phyloP scores from a whole-genome alignment of 108 stramenopile genomes.

The Pseudonitzschia multistriata region DNA sequence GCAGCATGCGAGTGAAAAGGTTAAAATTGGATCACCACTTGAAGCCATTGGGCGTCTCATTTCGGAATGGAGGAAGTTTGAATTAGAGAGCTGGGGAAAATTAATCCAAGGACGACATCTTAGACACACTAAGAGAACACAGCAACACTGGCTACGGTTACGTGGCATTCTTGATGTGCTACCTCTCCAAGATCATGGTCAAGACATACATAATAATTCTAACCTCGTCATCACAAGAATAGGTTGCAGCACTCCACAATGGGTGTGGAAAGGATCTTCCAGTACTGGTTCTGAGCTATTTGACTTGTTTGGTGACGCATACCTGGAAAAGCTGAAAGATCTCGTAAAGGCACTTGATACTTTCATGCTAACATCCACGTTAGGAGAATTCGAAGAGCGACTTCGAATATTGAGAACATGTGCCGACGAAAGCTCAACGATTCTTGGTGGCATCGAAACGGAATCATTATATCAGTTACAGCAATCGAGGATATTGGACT shows the following conservation, averaged over 20 bases:
- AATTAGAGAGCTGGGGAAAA: slow-evolving; percentile 89
- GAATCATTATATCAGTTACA: slow-evolving; percentile 15
- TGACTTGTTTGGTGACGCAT: slow-evolving; percentile 1
- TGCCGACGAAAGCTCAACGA: slow-evolving; percentile 38
- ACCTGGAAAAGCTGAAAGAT: slow-evolving; percentile 34
- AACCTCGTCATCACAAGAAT: neutral
- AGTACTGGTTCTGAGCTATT: slow-evolving; percentile 14
- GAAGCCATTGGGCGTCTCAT: slow-evolving; percentile 73
- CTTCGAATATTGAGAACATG: slow-evolving; percentile 59
- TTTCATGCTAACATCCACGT: slow-evolving; percentile 74
- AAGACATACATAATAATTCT: neutral
- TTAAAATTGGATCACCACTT: slow-evolving; percentile 72
- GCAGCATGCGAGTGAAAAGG: slow-evolving; percentile 86
- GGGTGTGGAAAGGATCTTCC: slow-evolving; percentile 72
- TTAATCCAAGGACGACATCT: slow-evolving; percentile 58
- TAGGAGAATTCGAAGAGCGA: slow-evolving; percentile 69
- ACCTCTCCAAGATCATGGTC: neutral
- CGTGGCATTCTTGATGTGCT: slow-evolving; percentile 35
- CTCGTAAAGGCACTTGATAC: slow-evolving; percentile 73
- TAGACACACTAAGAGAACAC: slow-evolving; percentile 43
- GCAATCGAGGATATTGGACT: slow-evolving; percentile 47
- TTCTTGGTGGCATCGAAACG: slow-evolving; percentile 5
- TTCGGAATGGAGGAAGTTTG: slow-evolving; percentile 88
- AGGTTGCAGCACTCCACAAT: slow-evolving; percentile 39
- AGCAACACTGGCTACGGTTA: slow-evolving; percentile 60